Conservation (phyloP, 805 yeast species). For the Candida oleophila region DNA sequence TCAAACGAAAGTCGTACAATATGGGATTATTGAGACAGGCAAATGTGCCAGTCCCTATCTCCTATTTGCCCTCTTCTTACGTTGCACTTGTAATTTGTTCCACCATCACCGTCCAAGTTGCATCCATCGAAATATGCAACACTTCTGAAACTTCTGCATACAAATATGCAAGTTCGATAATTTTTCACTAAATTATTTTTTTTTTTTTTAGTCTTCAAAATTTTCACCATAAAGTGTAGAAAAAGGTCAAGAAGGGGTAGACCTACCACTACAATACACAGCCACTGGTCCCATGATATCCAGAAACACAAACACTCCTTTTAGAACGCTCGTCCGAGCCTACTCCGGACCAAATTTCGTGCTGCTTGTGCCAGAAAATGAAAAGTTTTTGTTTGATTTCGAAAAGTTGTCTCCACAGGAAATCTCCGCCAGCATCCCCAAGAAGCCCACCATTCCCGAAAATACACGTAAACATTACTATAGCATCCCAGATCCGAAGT, state of each 20-base stretch:
- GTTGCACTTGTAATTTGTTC: too few relatives aligned
- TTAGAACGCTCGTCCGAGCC: neutral
- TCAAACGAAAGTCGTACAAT: neutral
- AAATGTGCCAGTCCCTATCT: too few relatives aligned
- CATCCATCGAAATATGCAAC: neutral
- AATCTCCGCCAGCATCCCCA: constrained; percentile 34
- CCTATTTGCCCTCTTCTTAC: too few relatives aligned
- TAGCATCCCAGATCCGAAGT: constrained; percentile 34
- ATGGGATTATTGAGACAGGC: too few relatives aligned
- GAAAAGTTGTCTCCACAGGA: constrained; percentile 28
- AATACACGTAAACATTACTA: constrained; percentile 16
- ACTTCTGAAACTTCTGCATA: neutral
- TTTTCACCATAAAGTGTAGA: too few relatives aligned
- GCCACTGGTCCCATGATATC: too few relatives aligned
- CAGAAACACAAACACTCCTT: neutral
- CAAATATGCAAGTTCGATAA: too few relatives aligned
- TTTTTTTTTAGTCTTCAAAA: too few relatives aligned
- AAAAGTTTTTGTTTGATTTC: constrained; percentile 24
- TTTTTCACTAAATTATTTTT: neutral
- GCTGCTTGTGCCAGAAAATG: constrained; percentile 30
- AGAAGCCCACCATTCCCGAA: constrained; percentile 18
- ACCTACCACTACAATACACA: neutral
- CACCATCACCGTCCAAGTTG: too few relatives aligned
- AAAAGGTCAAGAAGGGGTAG: too few relatives aligned
- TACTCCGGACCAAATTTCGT: neutral